Evolutionary conservation across 1,284 basidiomycete species (phyloP).

Genomic region (Ceratobasidium sp.): DNA sequence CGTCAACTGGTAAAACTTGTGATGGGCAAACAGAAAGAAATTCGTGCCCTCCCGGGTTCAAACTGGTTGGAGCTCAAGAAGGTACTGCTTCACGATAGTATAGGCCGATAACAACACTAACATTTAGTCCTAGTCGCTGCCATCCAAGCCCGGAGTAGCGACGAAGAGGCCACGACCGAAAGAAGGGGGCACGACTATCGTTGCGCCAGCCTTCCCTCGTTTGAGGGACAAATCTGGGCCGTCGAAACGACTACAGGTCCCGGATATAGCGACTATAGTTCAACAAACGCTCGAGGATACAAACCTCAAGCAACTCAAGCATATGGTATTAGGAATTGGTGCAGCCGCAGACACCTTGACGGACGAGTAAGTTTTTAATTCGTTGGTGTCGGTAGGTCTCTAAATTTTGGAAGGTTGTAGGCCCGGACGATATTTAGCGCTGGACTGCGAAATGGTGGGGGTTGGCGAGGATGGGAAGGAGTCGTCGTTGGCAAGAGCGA

Average conservation of each 20-base stretch:
- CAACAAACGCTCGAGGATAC: neutral
- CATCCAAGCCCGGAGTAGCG: neutral
- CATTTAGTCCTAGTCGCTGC: neutral
- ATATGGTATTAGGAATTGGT: conserved; percentile 20
- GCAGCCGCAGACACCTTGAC: conserved; percentile 3
- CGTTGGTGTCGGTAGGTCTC: neutral
- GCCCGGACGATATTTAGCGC: conserved; percentile 82
- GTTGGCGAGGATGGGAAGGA: conserved; percentile 83
- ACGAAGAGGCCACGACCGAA: neutral
- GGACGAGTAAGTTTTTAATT: conserved; percentile 19
- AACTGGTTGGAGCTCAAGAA: conserved; percentile 44
- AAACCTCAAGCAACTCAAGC: conserved; percentile 4
- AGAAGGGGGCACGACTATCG: neutral
- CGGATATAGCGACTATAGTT: neutral
- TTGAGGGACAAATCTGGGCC: neutral
- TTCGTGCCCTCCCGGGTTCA: conserved; percentile 16
- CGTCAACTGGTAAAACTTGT: too few relatives aligned
- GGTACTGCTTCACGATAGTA: neutral
- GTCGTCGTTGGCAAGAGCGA: conserved; percentile 90
- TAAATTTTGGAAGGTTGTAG: conserved; percentile 59
- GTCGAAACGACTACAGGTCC: neutral
- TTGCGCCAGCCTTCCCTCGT: neutral
- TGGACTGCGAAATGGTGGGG: conserved; percentile 99
- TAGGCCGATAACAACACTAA: neutral
- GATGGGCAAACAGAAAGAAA: conserved; percentile 13